Percentiles rank a stretch among this genome's conserved stretches.
These are phyloP conservation scores for Trametes gibbosa DNA, from an alignment of 768 basidiomycete species.

Conservation along the genomic window DNA sequence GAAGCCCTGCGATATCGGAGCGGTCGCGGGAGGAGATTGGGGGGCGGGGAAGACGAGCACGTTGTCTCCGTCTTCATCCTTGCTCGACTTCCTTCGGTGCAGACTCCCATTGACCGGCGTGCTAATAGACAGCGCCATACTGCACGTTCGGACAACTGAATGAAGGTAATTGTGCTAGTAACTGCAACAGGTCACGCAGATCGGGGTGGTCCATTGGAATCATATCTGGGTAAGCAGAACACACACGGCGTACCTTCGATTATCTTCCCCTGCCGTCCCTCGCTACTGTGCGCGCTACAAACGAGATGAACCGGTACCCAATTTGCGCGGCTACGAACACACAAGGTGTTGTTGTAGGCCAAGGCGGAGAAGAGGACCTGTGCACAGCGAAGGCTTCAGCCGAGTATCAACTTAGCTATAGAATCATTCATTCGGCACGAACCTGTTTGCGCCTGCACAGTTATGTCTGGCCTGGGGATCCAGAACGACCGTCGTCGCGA, in stretches of 20 bases:
- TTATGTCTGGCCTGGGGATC: no score
- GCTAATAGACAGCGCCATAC: conserved; percentile 8
- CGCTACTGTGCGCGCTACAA: no score
- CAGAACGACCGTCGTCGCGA: no score
- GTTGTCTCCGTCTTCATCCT: conserved; percentile 32
- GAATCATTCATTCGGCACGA: no score
- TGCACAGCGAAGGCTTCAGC: no score
- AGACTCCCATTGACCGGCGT: conserved; percentile 17
- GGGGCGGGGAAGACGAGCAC: conserved; percentile 20
- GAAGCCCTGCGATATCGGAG: conserved; percentile 12
- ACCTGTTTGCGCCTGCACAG: no score
- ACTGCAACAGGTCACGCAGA: background rate
- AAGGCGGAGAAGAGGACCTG: no score
- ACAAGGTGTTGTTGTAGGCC: no score
- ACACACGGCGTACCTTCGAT: background rate
- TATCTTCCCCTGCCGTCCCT: background rate
- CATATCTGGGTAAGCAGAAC: no score
- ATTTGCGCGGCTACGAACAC: no score
- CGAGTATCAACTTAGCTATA: no score
- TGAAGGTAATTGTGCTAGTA: background rate
- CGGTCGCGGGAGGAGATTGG: conserved; percentile 15
- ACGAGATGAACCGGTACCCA: no score
- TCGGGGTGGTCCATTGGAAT: background rate
- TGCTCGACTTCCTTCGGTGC: conserved; percentile 38
- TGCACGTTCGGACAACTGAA: background rate